These are phyloP conservation scores for Chlorella sp. DNA, from an alignment of 139 green algal species.

Conservation along the genomic window DNA sequence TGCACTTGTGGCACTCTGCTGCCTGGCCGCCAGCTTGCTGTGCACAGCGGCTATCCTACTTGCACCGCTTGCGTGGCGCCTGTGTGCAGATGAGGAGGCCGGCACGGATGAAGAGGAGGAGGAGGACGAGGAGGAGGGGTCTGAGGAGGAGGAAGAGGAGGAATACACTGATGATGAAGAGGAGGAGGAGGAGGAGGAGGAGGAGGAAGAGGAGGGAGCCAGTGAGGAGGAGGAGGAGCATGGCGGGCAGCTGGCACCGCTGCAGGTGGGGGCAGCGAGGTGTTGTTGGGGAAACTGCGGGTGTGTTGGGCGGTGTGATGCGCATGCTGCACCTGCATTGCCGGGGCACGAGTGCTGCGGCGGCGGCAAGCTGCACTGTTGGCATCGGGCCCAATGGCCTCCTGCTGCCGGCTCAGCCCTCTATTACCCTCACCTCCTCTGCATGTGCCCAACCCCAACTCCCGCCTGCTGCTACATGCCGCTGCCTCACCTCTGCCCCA, in stretches of 20 bases:
- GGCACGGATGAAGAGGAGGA: constrained; percentile 10
- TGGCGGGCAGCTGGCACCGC: neutral
- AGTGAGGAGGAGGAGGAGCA: neutral
- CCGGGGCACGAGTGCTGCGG: too few species aligned
- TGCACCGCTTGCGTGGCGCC: neutral
- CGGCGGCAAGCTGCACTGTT: too few species aligned
- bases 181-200: constrained; percentile 4
- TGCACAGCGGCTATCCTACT: too few species aligned
- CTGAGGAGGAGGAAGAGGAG: neutral
- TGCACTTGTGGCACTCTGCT: too few species aligned
- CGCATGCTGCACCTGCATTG: too few species aligned
- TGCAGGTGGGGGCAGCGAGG: neutral
- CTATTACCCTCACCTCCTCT: too few species aligned
- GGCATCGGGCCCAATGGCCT: too few species aligned
- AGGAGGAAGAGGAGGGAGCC: neutral
- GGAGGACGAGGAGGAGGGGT: neutral
- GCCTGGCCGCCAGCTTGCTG: too few species aligned
- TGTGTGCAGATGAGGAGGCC: too few species aligned
- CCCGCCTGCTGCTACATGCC: neutral
- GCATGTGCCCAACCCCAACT: constrained; percentile 6
- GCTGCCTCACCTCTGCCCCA: too few species aligned
- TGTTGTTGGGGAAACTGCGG: neutral
- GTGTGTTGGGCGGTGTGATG: neutral
- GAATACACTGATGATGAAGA: neutral
- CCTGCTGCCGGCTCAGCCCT: too few species aligned